Conservation (phyloP, 2,329 filamentous ascomycete species). For the Periglandula ipomoeae region DNA sequence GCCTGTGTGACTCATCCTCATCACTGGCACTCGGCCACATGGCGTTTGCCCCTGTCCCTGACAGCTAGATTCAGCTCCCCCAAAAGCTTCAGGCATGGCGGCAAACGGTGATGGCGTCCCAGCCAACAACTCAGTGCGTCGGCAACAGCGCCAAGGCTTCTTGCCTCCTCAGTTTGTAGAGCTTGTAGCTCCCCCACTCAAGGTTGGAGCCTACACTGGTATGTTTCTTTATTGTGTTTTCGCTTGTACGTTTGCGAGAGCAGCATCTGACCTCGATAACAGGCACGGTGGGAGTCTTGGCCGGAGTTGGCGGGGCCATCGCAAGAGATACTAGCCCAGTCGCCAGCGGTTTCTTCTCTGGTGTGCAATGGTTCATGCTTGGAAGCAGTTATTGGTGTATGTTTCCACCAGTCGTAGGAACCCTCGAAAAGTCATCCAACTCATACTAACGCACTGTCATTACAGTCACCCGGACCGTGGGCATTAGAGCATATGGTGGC, state of each 20-base stretch:
- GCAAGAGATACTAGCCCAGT: constrained; percentile 57
- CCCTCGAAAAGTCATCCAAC: no score
- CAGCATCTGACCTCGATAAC: constrained; percentile 8
- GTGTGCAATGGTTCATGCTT: constrained; percentile 73
- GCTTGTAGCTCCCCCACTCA: constrained; percentile 41
- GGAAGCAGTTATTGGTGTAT: constrained; percentile 69
- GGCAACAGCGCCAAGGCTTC: constrained; percentile 23
- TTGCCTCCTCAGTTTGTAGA: constrained; percentile 35
- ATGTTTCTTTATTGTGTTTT: constrained; percentile 1
- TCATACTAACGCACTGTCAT: neutral
- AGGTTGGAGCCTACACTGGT: constrained; percentile 54
- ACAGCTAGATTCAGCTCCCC: neutral
- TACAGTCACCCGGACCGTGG: constrained; percentile 39
- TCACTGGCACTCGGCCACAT: neutral
- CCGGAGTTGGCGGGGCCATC: constrained; percentile 63
- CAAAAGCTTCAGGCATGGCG: constrained; percentile 10
- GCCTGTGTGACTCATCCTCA: neutral
- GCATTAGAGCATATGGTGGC: constrained; percentile 38
- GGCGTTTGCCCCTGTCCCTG: neutral
- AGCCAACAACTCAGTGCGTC: constrained; percentile 14
- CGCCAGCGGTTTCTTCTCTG: constrained; percentile 62
- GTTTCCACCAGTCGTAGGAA: constrained; percentile 18
- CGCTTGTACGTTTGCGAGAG: neutral
- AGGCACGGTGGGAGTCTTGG: constrained; percentile 53
- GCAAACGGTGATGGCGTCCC: constrained; percentile 8